Evolutionary conservation across 257 asterid species (phyloP), one percentile per base, ranked within the genome.

Genomic region (Capsicum baccatum): DNA sequence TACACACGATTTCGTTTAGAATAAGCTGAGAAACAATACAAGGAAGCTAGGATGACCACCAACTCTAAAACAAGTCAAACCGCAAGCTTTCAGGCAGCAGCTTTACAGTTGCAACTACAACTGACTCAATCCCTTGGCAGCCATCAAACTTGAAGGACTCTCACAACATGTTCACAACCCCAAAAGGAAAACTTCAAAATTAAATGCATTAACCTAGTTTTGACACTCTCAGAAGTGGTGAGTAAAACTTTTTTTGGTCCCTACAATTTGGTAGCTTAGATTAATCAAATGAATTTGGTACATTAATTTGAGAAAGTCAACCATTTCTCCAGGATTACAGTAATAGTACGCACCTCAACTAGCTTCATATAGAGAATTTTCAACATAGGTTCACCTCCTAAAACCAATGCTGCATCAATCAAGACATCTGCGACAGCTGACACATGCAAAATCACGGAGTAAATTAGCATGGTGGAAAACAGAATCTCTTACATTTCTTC

Each of bases 371-470:
- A 94, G 82, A 97, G 97, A 88, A 97, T 92, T 90, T 89, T 92
- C 87, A 95, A 88, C 9, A 98, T 85, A 79, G 92, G 93, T 89
- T 97, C 98, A 42, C 99, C 99, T 63, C 99, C 99, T 90, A 97
- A 89, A 81, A 95, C 97, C 83, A 97, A 87, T 83, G 98, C 97
- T 68, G 98, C 99, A 89, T 94, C 98, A 86, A 97, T 93, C 85
- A 97, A 94, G 89, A 94, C 97, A 89, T 94, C 99, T 42, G 98
- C 98, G 79, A 97, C 97, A 89, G 99, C 99, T 97, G 98, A 35
- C 60, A 55, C 62, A 76, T 26, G 89, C 80, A 91, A 85, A 83
- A 88, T 80, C 84, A 87, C 66, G 85, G 79, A 86, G 80, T 84
- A 66, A 37, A 84, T 86, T 85, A 87, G 91, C 56, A 80, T 59